Base-by-base conservation (phyloP, 1,139 yeast species). In the Zygosaccharomyces sapae region DNA sequence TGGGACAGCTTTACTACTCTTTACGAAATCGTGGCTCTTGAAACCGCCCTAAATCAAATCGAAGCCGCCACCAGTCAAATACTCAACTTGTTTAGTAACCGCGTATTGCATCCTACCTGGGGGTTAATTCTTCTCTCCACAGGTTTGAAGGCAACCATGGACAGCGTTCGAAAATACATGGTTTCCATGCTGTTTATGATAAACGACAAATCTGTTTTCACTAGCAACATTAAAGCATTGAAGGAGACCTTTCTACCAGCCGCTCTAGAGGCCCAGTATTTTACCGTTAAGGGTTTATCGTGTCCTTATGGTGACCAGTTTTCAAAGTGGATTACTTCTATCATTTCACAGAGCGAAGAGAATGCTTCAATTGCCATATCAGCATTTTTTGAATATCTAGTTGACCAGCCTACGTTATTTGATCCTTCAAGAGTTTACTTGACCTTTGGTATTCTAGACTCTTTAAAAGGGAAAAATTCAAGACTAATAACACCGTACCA, bases 1-100 rank as follows among this genome's bases (percentile, higher is more conserved):
- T 89, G 96, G 96, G 75, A 78, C 41, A 73, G 87, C 51, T 89
- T 73, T 58, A 73, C 80, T 30, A 86, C 96, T 0, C 68, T 89
- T 10, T 84, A 80, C 55, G 96, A 89, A 60, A 84, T 89, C 42
- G 69, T 87, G 35, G 94, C 89, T 1, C 76, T 89, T 41, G 97
- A 89, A 62, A 83, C 96, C 0, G 86, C 96, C 0, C 70, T 86
- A 57, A 90, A 89, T 59, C 97, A 89, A 66, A 81, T 92, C 0
- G 83, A 83, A 55, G 96, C 88, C 10, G 94, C 95, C 0, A 67
- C 78, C 1, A 68, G 69, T 6, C 96, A 87, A 58, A 76, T 89
- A 37, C 65, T 81, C 4, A 69, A 69, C 1, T 66, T 87, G 20
- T 72, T 87, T 37, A 70, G 81, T 0, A 75, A 79, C 1, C 55